Conservation (phyloP, 208 protist genomes). For the Leishmania gerbilli region DNA sequence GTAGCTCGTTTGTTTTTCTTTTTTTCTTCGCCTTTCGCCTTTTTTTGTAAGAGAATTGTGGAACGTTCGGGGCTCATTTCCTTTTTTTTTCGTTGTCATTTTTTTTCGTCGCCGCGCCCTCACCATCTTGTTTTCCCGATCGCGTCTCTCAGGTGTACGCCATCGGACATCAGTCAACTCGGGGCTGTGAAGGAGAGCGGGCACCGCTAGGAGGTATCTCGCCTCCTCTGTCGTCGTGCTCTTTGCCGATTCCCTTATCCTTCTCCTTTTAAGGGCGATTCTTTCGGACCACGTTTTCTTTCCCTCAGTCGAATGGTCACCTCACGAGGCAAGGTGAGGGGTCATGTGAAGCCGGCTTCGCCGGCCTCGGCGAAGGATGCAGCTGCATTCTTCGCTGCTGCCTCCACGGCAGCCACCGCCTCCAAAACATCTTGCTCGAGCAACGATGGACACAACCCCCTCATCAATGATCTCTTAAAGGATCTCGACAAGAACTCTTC, state of each 20-base stretch:
- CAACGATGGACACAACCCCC: conserved; percentile 25
- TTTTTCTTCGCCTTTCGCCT: not conserved
- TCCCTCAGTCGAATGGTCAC: conserved; percentile 8
- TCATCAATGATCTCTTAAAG: conserved; percentile 49
- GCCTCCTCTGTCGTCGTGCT: not conserved
- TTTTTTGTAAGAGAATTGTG: not conserved
- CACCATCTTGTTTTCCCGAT: not conserved
- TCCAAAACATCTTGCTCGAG: conserved; percentile 1
- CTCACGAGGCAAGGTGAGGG: not conserved
- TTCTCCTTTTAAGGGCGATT: not conserved
- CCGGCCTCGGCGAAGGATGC: not conserved
- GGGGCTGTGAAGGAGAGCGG: not conserved
- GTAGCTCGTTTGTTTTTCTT: not conserved
- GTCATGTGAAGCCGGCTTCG: not conserved
- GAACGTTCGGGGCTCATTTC: not conserved
- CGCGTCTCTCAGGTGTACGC: not conserved
- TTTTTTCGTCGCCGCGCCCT: too few relatives aligned
- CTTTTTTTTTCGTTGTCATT: not conserved
- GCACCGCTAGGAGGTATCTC: not conserved
- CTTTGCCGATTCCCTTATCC: not conserved
- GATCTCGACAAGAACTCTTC: conserved; percentile 17
- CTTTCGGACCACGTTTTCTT: not conserved
- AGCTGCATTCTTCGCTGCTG: not conserved
- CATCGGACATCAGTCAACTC: not conserved
- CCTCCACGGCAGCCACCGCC: not conserved